A percentile compares a stretch with the other conserved stretches of the same genome.
These are phyloP conservation scores for Rhododendron simsii DNA, from an alignment of 148 eudicot species.

Conservation along the genomic window DNA sequence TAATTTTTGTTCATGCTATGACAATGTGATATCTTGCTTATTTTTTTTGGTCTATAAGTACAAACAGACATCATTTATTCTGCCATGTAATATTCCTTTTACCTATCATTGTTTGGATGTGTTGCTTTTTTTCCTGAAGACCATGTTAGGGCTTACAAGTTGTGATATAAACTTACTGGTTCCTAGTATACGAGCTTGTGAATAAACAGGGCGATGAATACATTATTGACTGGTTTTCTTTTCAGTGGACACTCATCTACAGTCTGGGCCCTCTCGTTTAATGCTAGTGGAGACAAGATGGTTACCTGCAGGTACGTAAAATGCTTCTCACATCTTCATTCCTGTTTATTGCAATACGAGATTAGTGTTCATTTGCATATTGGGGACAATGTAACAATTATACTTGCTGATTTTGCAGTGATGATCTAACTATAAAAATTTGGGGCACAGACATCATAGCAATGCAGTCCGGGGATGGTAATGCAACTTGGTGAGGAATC, in stretches of 20 bases:
- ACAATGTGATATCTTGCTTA: neutral
- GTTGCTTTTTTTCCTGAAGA: neutral
- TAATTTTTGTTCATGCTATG: neutral
- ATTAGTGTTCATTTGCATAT: neutral
- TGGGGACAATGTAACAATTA: neutral
- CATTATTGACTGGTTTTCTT: conserved; percentile 9
- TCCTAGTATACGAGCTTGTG: neutral
- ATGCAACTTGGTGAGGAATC: conserved; percentile 68
- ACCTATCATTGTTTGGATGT: neutral
- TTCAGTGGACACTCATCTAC: conserved; percentile 91
- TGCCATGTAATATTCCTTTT: neutral
- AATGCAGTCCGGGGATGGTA: conserved; percentile 45
- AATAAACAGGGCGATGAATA: neutral
- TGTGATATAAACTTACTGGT: neutral
- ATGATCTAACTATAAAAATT: conserved; percentile 82
- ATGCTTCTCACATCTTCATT: neutral
- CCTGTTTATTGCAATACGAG: conserved; percentile 4
- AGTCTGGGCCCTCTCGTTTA: conserved; percentile 85
- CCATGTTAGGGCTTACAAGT: neutral
- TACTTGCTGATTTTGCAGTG: conserved; percentile 48
- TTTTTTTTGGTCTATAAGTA: neutral
- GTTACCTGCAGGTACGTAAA: conserved; percentile 78
- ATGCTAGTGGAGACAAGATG: conserved; percentile 80
- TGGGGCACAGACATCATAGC: conserved; percentile 63
- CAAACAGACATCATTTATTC: neutral